Base-by-base conservation (phyloP, 164 flowering plant species). In the Annona cherimola region DNA sequence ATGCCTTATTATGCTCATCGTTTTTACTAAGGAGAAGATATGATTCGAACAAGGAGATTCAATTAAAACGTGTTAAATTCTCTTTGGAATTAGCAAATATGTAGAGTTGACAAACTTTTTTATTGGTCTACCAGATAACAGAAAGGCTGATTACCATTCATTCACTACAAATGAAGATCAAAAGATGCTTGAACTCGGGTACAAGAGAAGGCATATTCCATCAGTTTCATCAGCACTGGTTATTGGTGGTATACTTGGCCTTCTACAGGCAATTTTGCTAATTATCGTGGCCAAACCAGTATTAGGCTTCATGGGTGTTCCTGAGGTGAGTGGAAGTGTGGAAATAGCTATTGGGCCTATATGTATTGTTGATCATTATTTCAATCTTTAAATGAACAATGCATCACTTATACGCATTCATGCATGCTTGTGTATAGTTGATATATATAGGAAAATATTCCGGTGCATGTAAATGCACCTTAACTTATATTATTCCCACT, bases 161-260 rank as follows among this genome's bases (percentile, higher is more conserved):
- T 69, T 76, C 45, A 7, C 64, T 40, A 71, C 46, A 66, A 50
- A 39, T 12, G 72, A 57, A 35, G 74, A 75, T 71, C 75, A 74
- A 39, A 71, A 76, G 61, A 60, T 72, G 50, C 42, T 3, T 6
- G 78, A 81, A 50, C 6, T 40, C 39, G 73, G 71, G 77, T 4
- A 66, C 59, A 78, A 73, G 64, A 85, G 63, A 69, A 75, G 86
- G 66, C 74, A 85, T 57, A 86, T 88, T 43, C 82, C 97, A 57
- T 88, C 97, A 44, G 92, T 89, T 55, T 88, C 90, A 66, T 80
- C 91, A 20, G 91, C 96, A 69, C 41, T 90, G 65, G 55, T 83
- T 66, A 74, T 89, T 60, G 93, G 96, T 42, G 77, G 69, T 42
- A 69, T 84, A 4, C 89, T 91, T 50, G 93, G 93, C 26, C 69